phyloP scores from a whole-genome alignment of 768 basidiomycete species.

The Cystofilobasidium capitatum region DNA sequence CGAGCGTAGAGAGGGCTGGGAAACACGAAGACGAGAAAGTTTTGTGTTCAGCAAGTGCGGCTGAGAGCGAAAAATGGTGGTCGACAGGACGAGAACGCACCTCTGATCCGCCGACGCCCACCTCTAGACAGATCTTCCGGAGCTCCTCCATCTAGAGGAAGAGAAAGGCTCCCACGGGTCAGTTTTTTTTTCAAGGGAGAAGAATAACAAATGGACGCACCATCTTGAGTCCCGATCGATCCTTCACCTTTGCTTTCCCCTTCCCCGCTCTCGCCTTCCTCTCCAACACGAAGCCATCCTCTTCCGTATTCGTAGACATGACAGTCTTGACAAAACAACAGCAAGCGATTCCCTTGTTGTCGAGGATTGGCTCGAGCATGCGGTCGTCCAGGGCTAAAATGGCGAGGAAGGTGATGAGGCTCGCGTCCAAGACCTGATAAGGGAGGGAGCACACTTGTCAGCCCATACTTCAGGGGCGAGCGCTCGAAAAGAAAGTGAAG shows the following conservation, averaged over 20 bases:
- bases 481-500: background rate
- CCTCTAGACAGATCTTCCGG: background rate
- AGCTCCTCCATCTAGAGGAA: background rate
- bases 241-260: background rate
- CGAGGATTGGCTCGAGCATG: constrained; percentile 10
- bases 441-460: background rate
- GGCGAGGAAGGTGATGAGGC: constrained; percentile 20
- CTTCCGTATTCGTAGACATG: background rate
- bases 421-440: constrained; percentile 19
- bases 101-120: background rate
- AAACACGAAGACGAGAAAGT: background rate
- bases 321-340: constrained; percentile 4
- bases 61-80: background rate
- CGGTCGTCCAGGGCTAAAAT: constrained; percentile 16
- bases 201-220: background rate
- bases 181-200: background rate
- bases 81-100: background rate
- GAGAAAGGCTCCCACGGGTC: background rate
- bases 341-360: constrained; percentile 1
- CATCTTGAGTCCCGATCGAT: background rate
- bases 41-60: background rate
- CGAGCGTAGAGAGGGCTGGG: background rate
- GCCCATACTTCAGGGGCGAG: background rate
- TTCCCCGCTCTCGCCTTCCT: background rate
- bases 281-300: constrained; percentile 11